Base-by-base conservation (phyloP, 2,329 filamentous ascomycete species). In the Claviceps spartinae region DNA sequence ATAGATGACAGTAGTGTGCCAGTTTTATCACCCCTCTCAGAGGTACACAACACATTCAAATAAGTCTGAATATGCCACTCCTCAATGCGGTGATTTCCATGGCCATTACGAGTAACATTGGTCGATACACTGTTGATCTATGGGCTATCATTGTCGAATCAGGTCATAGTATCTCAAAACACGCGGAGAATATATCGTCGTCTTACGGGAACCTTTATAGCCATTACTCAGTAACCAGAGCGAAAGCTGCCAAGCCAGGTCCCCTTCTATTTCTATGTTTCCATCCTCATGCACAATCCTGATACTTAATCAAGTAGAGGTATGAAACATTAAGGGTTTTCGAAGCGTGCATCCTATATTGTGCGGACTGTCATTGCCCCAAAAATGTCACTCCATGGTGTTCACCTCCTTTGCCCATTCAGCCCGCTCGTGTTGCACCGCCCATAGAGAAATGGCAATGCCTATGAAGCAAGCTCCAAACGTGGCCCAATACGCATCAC, bases 401-500 rank as follows among this genome's bases (percentile, higher is more conserved):
- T 40, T 50, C n/a, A 58, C 62, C 51, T 71, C 71, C 54, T 61
- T 69, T 18, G 68, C 52, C 49, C 68, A 63, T 52, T 67, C 60
- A 18, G 59, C 57, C 51, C 72, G 69, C 63, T 85, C 79, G 55
- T 80, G 74, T 51, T 74, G 72, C 52, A 91, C 88, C 30, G 82
- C 79, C 74, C 78, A 86, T 34, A 94, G 65, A 50, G 82, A 86
- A 40, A 90, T 77, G 0, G 71, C 65, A 1, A 93, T 72, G 0
- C 87, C 90, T 1, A 83, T 60, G 0, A 83, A 64, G 56, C 87
- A 90, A 0, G 86, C 82, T 20, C 74, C 72, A 14, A 94, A 74
- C 1, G 91, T 95, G 49, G 89, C 77, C 58, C 79, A 78, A 64
- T 96, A 97, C 1, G 91, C 90, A 2, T 79, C 72, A 34, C 78